Percentiles rank a stretch among this genome's conserved stretches.
Conservation (phyloP, 306 rosid species). For the Prunus padus region DNA sequence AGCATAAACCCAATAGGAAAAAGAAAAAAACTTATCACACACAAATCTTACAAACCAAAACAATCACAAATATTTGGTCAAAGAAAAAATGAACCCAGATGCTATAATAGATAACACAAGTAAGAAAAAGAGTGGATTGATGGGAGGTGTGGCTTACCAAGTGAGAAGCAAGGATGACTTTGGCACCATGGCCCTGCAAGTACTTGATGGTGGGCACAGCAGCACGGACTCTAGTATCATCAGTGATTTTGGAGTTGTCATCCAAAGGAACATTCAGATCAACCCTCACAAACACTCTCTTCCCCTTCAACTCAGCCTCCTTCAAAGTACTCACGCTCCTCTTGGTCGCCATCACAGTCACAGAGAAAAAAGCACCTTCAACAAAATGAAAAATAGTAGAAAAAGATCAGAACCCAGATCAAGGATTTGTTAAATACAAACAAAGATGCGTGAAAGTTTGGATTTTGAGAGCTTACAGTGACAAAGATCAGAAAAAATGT, state of each 20-base stretch:
- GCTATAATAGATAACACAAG: neutral
- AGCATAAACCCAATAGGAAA: neutral
- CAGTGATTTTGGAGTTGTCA: slow-evolving; percentile 75
- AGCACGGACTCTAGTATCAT: slow-evolving; percentile 87
- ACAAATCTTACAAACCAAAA: neutral
- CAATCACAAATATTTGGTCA: neutral
- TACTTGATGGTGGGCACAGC: slow-evolving; percentile 91
- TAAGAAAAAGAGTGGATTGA: neutral
- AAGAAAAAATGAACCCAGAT: neutral
- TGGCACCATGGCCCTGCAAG: slow-evolving; percentile 68
- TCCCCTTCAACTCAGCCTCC: slow-evolving; percentile 88
- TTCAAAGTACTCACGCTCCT: slow-evolving; percentile 81
- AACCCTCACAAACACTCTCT: slow-evolving; percentile 82
- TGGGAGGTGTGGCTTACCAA: slow-evolving; percentile 39
- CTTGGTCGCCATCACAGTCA: slow-evolving; percentile 68
- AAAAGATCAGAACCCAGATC: slow-evolving; percentile 23
- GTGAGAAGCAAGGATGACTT: slow-evolving; percentile 68
- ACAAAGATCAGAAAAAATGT: neutral
- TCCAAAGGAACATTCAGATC: slow-evolving; percentile 97
- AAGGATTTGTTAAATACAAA: neutral
- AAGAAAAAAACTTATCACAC: neutral
- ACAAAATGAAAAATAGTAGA: slow-evolving; percentile 9
- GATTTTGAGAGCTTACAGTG: slow-evolving; percentile 22
- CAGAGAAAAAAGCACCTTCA: slow-evolving; percentile 15
- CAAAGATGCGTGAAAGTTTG: neutral